These are phyloP conservation scores for Mycosarcoma maydis DNA, from an alignment of 1,284 basidiomycete genomes.

Conservation along the genomic window DNA sequence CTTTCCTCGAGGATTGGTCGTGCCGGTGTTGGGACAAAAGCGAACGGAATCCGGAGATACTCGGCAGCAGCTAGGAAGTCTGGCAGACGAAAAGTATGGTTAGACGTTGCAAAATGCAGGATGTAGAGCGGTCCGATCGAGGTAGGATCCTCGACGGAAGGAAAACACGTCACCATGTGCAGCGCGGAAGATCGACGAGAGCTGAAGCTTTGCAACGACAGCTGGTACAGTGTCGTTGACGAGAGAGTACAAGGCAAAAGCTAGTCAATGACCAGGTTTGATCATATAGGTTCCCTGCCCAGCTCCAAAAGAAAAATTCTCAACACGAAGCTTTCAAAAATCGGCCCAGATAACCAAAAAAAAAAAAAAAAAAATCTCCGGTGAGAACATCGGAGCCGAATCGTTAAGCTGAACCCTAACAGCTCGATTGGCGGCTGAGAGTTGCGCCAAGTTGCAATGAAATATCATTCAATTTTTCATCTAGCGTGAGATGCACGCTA, in stretches of 20 bases:
- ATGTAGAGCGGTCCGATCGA: conserved; percentile 57
- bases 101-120: conserved; percentile 56
- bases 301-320: background rate
- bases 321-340: conserved; percentile 5
- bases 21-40: conserved; percentile 54
- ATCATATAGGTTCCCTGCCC: no score
- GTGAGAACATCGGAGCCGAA: conserved; percentile 13
- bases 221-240: no score
- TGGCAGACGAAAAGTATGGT: conserved; percentile 56
- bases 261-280: no score
- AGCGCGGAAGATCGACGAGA: background rate
- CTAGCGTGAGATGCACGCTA: conserved; percentile 17
- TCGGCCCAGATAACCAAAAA: background rate
- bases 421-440: background rate
- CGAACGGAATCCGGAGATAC: conserved; percentile 52
- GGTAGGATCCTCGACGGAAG: conserved; percentile 27
- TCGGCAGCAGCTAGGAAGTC: conserved; percentile 58
- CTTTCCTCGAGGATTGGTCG: conserved; percentile 32
- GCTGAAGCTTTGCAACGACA: no score
- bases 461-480: conserved; percentile 45
- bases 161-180: conserved; percentile 28
- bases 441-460: conserved; percentile 49
- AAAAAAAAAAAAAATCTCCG: conserved; percentile 18
- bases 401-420: conserved; percentile 8
- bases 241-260: no score